These are phyloP conservation scores for Dionaea muscipula DNA, from an alignment of 179 eudicot species.

Conservation along the genomic window DNA sequence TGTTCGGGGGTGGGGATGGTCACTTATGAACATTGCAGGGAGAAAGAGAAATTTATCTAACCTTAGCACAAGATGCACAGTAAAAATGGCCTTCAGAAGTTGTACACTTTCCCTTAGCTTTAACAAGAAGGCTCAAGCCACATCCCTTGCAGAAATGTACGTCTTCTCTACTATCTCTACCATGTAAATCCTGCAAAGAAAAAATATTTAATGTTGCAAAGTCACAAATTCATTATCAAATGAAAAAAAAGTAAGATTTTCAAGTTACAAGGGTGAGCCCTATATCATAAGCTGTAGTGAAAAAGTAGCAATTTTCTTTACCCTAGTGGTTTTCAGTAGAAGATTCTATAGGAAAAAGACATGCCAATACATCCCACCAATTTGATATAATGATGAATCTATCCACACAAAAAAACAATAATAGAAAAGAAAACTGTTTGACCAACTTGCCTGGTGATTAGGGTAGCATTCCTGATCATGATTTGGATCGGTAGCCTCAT, in stretches of 20 bases:
- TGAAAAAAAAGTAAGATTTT: no score
- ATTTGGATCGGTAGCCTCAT: conserved; percentile 35
- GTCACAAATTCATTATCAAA: no score
- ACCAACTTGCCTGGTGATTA: conserved; percentile 40
- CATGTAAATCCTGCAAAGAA: conserved; percentile 4
- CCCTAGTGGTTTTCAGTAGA: no score
- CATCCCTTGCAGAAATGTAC: conserved; percentile 62
- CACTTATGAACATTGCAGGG: no score
- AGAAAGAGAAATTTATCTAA: conserved; percentile 26
- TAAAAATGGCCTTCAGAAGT: conserved; percentile 43
- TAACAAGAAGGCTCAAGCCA: conserved; percentile 44
- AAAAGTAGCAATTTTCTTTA: no score
- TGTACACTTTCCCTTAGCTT: conserved; percentile 32
- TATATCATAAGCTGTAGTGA: no score
- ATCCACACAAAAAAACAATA: neutral
- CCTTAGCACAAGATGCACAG: conserved; percentile 83
- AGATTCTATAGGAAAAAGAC: no score
- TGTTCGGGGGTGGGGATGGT: no score
- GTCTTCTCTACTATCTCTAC: conserved; percentile 18
- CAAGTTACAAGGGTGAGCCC: no score
- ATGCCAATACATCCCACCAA: no score
- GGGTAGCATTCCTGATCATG: conserved; percentile 37
- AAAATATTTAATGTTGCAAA: no score
- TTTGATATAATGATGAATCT: no score
- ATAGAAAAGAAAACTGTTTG: neutral